Evolutionary conservation across 2,329 filamentous ascomycete genomes (phyloP).

Genomic region (Trichoderma koningii): DNA sequence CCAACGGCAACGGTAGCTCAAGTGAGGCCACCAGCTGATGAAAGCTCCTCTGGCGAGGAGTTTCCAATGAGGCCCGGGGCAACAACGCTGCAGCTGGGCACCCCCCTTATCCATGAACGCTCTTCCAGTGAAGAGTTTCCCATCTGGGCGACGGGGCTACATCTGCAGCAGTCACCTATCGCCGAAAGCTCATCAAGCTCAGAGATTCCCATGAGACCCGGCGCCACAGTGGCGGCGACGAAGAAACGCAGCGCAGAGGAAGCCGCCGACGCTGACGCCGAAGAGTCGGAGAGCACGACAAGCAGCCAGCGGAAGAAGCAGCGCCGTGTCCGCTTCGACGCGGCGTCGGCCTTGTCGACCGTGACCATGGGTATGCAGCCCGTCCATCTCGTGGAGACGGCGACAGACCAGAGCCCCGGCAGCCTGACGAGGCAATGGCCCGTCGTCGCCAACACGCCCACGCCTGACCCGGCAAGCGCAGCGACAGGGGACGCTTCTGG

Average conservation of each 20-base stretch:
- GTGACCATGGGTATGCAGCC: neutral
- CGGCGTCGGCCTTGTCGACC: neutral
- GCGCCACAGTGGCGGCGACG: neutral
- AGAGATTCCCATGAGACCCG: neutral
- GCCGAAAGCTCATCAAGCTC: neutral
- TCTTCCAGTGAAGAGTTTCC: too few relatives aligned
- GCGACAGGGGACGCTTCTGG: too few relatives aligned
- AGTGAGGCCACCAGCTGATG: neutral
- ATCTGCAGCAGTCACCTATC: neutral
- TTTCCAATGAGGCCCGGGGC: too few relatives aligned
- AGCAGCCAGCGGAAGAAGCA: neutral
- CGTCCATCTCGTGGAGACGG: neutral
- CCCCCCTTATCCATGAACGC: too few relatives aligned
- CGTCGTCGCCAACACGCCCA: too few relatives aligned
- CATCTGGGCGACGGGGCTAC: neutral
- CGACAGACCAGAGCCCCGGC: neutral
- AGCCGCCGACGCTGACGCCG: neutral
- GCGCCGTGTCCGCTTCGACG: neutral
- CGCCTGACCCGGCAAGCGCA: too few relatives aligned
- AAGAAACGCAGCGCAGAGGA: neutral
- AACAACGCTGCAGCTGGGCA: too few relatives aligned
- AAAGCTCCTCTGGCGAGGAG: neutral
- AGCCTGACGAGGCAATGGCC: too few relatives aligned
- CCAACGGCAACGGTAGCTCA: neutral
- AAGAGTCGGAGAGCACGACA: neutral